Base-by-base conservation (phyloP, 176 grass and related monocot species). In the Aechmea fasciata region DNA sequence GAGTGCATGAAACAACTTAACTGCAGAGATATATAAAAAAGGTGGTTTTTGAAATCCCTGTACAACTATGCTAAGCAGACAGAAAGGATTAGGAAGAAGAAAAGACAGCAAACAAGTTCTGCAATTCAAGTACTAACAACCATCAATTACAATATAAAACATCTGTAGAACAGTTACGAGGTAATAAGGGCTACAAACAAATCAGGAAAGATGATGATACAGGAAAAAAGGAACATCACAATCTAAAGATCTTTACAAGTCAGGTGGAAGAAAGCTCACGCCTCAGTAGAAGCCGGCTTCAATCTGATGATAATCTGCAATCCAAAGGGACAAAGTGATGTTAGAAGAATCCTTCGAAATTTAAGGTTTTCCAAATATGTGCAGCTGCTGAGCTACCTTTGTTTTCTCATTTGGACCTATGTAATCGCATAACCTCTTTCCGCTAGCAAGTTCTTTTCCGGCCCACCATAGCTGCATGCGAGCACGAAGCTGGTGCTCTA, bases 351-450 rank as follows among this genome's bases (percentile, higher is more conserved):
- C 28, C 14, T 48, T 61, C 6, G 13, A 29, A 67, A 67, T 67
- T 41, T 48, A n/a, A 47, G 64, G 47, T 2, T 61, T 61, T 9
- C 17, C 10, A 61, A 61, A 61, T 9, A 61, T 18, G 2, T 72
- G 71, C 9, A 51, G n/a, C 6, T 71, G 71, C 10, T 41, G 62
- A 61, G 15, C 67, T 82, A 91, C 84, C 84, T 84, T 91, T 67
- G 84, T 87, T 82, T 91, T 87, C 18, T 91, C 84, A 85, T 87
- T 91, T 74, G 63, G 26, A 69, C 84, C 84, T 14, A 87, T 54
- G 61, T 84, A 91, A 69, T 82, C 81, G 47, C 68, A 74, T 15
- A 91, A 26, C 57, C 52, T 87, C 73, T 91, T 65, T 48, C 64
- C 78, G 41, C 72, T 87, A 3, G 69, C 64, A 24, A 87, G 52